Percentiles rank a stretch among this genome's conserved stretches.
Evolutionary conservation across 2,329 filamentous ascomycete species (phyloP).

Genomic region (Neonectria sp.): DNA sequence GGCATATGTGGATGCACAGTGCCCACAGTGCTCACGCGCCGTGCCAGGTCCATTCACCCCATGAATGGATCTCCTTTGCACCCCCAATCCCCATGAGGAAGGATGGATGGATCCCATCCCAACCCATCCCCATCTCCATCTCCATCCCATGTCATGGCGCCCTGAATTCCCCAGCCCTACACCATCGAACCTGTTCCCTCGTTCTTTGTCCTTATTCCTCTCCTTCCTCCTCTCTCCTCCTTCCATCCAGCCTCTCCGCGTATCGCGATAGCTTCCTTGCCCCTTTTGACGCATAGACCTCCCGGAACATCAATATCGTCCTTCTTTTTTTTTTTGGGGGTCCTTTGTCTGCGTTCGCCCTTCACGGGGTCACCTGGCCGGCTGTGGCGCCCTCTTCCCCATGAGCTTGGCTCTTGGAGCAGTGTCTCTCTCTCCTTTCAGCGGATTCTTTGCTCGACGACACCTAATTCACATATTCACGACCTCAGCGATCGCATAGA

Average conservation of each 20-base stretch:
- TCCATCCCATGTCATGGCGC: constrained; percentile 35
- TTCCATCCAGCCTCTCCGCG: not conserved
- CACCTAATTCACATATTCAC: not conserved
- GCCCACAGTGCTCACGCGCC: not conserved
- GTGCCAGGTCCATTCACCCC: constrained; percentile 10
- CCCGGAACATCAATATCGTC: constrained; percentile 18
- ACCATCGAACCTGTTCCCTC: constrained; percentile 29
- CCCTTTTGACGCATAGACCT: constrained; percentile 20
- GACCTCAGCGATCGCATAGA: not conserved
- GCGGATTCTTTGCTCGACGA: constrained; percentile 5
- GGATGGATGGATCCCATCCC: constrained; percentile 24
- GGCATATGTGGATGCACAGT: constrained; percentile 9
- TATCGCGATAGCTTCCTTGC: constrained; percentile 11
- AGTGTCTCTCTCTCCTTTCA: constrained; percentile 10
- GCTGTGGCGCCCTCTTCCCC: constrained; percentile 31
- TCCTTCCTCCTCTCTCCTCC: constrained; percentile 6
- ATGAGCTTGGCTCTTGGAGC: constrained; percentile 24
- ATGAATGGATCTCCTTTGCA: constrained; percentile 16
- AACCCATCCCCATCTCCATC: constrained; percentile 32
- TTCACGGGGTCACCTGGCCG: constrained; percentile 30
- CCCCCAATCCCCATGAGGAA: constrained; percentile 16
- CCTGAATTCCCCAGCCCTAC: constrained; percentile 35
- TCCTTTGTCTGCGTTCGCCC: constrained; percentile 33
- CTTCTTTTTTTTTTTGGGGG: constrained; percentile 28
- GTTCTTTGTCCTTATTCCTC: constrained; percentile 22